These are phyloP conservation scores for Clarireedia homoeocarpa DNA, from an alignment of 2,329 filamentous ascomycete species.

Conservation along the genomic window DNA sequence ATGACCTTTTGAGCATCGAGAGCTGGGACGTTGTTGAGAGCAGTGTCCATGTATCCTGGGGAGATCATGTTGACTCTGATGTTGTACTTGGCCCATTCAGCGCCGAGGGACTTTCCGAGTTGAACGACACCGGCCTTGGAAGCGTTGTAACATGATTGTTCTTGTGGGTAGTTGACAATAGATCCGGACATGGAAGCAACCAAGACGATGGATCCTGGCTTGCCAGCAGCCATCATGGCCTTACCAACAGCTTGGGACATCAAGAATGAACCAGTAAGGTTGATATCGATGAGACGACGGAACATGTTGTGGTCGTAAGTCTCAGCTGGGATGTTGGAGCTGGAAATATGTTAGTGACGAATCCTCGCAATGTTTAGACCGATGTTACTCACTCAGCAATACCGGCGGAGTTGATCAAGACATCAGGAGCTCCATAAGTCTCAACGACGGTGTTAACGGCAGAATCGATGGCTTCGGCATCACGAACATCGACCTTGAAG, in stretches of 20 bases:
- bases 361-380: background rate
- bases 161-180: constrained; percentile 81
- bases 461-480: constrained; percentile 60
- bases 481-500: constrained; percentile 72
- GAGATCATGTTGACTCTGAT: constrained; percentile 82
- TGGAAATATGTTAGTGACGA: constrained; percentile 17
- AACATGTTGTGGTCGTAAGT: constrained; percentile 70
- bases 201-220: constrained; percentile 66
- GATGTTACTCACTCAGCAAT: constrained; percentile 56
- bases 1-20: constrained; percentile 77
- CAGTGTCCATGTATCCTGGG: constrained; percentile 79
- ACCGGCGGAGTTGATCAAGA: constrained; percentile 73
- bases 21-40: constrained; percentile 68
- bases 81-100: constrained; percentile 75
- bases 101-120: constrained; percentile 71
- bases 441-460: constrained; percentile 59
- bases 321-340: constrained; percentile 76
- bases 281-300: constrained; percentile 73
- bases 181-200: constrained; percentile 76
- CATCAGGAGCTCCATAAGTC: constrained; percentile 61
- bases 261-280: constrained; percentile 71
- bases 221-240: constrained; percentile 64
- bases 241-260: constrained; percentile 66
- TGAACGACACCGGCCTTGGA: constrained; percentile 76
- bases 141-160: constrained; percentile 77